Evolutionary conservation across 1,284 basidiomycete genomes (phyloP), one percentile per base, ranked within the genome.

Genomic region (Trichosporon ovoides): DNA sequence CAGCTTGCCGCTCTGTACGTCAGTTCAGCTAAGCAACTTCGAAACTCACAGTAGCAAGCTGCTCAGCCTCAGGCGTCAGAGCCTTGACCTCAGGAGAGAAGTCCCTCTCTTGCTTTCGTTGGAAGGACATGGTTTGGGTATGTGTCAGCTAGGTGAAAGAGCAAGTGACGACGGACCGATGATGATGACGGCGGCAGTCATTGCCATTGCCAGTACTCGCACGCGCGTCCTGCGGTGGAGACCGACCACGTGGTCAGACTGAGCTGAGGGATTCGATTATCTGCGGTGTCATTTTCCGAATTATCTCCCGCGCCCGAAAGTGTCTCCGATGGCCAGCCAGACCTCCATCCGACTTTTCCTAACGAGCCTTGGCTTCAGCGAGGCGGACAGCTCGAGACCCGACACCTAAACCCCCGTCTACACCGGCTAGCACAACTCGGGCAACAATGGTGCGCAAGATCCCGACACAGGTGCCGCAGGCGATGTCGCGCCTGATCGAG

Each of bases 381-480:
- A 22, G 43, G 22, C n/a, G 24, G 13, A n/a, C 18, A 34, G 49
- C 34, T 49, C 20, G n/a, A 22, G 19, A 36, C 38, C 36, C 28
- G 20, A 43, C 9, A n/a, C 18, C 4, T 24, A 19, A 38, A 53
- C 38, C 52, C n/a, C 40, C 38, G 35, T 49, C 43, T 24, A n/a
- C 56, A 13, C 37, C 34, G 28, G n/a, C 61, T 63, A 46, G n/a
- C n/a, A n/a, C n/a, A n/a, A n/a, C n/a, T n/a, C n/a, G n/a, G n/a
- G n/a, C n/a, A n/a, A n/a, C n/a, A n/a, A 92, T 93, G 88, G 86
- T 87, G 49, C 86, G 93, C 63, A 83, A 89, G 63, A 83, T 95
- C 69, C 87, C 93, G 34, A 84, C 83, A 57, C 90, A 95, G 76
- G 91, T 97, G 16, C 91, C 94, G 76, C 85, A 89, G 74, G 86